Evolutionary conservation across 345 rosid species (phyloP), one percentile per base, ranked within the genome.

Genomic region (Aurinia saxatilis): DNA sequence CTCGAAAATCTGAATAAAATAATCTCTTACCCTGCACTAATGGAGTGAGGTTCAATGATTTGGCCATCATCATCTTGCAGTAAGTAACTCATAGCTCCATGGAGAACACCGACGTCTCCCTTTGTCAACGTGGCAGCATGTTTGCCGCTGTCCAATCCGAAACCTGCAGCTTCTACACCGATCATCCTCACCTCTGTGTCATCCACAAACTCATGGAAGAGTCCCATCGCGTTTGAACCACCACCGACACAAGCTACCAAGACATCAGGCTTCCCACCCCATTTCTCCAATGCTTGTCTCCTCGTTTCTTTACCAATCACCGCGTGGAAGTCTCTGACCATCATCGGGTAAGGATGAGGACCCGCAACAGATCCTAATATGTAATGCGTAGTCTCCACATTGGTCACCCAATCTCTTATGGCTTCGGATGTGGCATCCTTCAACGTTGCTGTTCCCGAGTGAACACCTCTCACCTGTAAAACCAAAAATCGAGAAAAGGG

Each of bases 91-190:
- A 93, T 90, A 68, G 99, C 95, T 48, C 97, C 97, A 75, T 90
- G 97, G 75, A 87, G 71, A 59, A 90, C 96, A 40, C 99, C 96
- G 0, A 90, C 87, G 59, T 87, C 95, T 23, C 99, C 99, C 68
- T 76, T 79, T 31, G 84, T 79, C 75, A 93, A 72, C 10, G 97
- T 90, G 10, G 99, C 99, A 50, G 97, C 95, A 40, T 90, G 99
- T 60, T 90, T 93, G 31, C 97, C 96, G 31, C 96, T 87, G 57
- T 93, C 92, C 72, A 93, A 31, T 16, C 97, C 99, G 18, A 84
- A 79, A 41, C 97, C 96, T 1, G 96, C 96, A 34, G 99, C 99
- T 80, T 93, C 97, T 71, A 93, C 96, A 10, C 99, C 97, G n/a
- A 93, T 77, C 79, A 90, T 49, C 75, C 96, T 63, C 16, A 93